Percentiles rank a stretch among this genome's conserved stretches.
Evolutionary conservation across 2,329 filamentous ascomycete genomes (phyloP).

Genomic region (Leptographium wingfieldii): DNA sequence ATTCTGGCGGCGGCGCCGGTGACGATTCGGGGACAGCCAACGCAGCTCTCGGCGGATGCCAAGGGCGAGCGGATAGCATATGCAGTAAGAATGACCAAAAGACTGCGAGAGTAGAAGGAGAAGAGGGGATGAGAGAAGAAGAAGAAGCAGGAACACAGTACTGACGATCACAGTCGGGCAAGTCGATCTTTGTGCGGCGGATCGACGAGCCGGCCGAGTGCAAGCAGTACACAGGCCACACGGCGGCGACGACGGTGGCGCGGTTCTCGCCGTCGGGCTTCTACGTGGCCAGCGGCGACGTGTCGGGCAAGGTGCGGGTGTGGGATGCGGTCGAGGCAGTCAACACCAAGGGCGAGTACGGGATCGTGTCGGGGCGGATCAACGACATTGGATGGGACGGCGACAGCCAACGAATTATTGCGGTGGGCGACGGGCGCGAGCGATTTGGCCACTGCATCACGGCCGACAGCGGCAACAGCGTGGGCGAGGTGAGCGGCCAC

Average conservation of each 20-base stretch:
- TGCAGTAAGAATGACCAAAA: slow-evolving; percentile 43
- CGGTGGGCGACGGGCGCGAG: slow-evolving; percentile 89
- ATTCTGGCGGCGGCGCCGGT: slow-evolving; percentile 79
- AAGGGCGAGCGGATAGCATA: slow-evolving; percentile 91
- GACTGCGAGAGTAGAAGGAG: too few species aligned
- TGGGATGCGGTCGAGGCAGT: slow-evolving; percentile 84
- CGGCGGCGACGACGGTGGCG: slow-evolving; percentile 76
- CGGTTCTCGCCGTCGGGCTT: slow-evolving; percentile 90
- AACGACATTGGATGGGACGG: slow-evolving; percentile 97
- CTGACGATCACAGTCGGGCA: slow-evolving; percentile 54
- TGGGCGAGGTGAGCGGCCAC: slow-evolving; percentile 88
- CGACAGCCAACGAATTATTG: slow-evolving; percentile 91
- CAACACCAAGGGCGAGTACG: slow-evolving; percentile 85
- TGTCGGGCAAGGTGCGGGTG: slow-evolving; percentile 70
- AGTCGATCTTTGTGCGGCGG: slow-evolving; percentile 89
- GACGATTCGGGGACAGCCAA: slow-evolving; percentile 76
- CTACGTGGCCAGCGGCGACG: slow-evolving; percentile 88
- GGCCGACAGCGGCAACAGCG: slow-evolving; percentile 88
- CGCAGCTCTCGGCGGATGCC: slow-evolving; percentile 72
- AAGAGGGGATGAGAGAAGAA: too few species aligned
- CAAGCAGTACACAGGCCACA: slow-evolving; percentile 90
- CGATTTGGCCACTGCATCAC: slow-evolving; percentile 90
- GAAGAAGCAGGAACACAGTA: too few species aligned
- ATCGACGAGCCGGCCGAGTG: slow-evolving; percentile 79
- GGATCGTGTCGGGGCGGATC: slow-evolving; percentile 86